Evolutionary conservation across 306 rosid species (phyloP), one percentile per base, ranked within the genome.

Genomic region (Datisca glomerata): DNA sequence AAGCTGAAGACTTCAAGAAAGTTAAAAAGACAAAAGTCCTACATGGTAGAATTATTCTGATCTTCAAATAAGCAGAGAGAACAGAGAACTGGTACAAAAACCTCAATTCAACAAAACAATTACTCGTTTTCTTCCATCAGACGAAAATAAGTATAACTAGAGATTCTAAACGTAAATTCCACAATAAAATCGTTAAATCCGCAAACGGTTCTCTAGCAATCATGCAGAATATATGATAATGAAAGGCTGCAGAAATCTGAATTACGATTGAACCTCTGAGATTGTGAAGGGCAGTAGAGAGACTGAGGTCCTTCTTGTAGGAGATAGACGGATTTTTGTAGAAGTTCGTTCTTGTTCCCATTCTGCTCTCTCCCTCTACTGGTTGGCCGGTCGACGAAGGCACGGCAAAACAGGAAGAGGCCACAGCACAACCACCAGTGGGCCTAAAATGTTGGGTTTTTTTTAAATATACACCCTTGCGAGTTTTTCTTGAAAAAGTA

Each of bases 251-350:
- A 31, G 5, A 31, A 31, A 8, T 11, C 6, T 3, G 36, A 31
- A 31, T 14, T 8, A 5, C 9, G n/a, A 31, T 31, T 31, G 3
- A 31, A 76, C 83, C 92, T 41, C 53, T 58, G 37, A 79, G 75
- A 40, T 79, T 84, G 28, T 71, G 78, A 35, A 84, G 83, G 53
- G 69, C 80, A 25, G 80, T 76, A 53, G 82, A 70, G 58, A 79
- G 80, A 39, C 78, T 56, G 34, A 84, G 70, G 49, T 69, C 67
- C 60, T 75, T 83, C 51, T 78, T 83, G 77, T 82, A 82, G 10
- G 85, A 40, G 50, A 78, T 60, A 6, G 94, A 82, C 5, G 94
- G 74, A 19, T 78, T 82, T 57, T 82, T 82, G 70, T 78, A 82
- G 53, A 82, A 72, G 69, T 82, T 78, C 21, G 81, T 16, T 53